Evolutionary conservation across 306 rosid genomes (phyloP).

Genomic region (Gastrolobium bilobum): DNA sequence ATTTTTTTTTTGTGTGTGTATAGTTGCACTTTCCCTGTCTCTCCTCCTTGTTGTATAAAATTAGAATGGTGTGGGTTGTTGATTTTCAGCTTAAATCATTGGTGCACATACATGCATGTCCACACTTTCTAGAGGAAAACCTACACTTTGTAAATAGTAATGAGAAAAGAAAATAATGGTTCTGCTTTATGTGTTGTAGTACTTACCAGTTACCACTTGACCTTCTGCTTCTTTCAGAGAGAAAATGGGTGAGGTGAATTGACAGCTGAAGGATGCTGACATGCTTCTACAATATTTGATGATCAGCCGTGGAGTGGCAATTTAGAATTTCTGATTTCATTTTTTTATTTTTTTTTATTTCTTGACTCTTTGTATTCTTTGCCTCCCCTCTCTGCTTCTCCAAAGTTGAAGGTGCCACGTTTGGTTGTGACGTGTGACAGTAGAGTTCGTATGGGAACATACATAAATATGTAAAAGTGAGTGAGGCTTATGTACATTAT

Average conservation of each 20-base stretch:
- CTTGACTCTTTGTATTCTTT: slow-evolving; percentile 53
- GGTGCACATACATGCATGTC: slow-evolving; percentile 5
- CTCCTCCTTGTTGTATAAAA: neutral
- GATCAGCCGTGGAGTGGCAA: slow-evolving; percentile 47
- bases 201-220: slow-evolving; percentile 53
- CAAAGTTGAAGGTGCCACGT: slow-evolving; percentile 42
- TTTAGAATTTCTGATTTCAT: slow-evolving; percentile 40
- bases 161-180: neutral
- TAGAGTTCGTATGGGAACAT: slow-evolving; percentile 43
- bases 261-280: slow-evolving; percentile 43
- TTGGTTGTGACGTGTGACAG: slow-evolving; percentile 42
- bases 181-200: slow-evolving; percentile 14
- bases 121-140: slow-evolving; percentile 1
- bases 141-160: neutral
- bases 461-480: slow-evolving; percentile 46
- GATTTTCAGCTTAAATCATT: neutral
- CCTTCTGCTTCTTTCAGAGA: slow-evolving; percentile 72
- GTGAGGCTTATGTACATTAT: slow-evolving; percentile 66
- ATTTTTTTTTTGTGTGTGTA: neutral
- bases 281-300: slow-evolving; percentile 49
- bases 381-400: slow-evolving; percentile 45
- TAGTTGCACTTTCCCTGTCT: slow-evolving; percentile 1
- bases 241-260: slow-evolving; percentile 85
- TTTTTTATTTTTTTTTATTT: slow-evolving; percentile 19
- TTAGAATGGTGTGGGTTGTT: neutral